Evolutionary conservation across 192 early-diverging fungal species (phyloP).

Genomic region (Rhizoclosmatium globosum): DNA sequence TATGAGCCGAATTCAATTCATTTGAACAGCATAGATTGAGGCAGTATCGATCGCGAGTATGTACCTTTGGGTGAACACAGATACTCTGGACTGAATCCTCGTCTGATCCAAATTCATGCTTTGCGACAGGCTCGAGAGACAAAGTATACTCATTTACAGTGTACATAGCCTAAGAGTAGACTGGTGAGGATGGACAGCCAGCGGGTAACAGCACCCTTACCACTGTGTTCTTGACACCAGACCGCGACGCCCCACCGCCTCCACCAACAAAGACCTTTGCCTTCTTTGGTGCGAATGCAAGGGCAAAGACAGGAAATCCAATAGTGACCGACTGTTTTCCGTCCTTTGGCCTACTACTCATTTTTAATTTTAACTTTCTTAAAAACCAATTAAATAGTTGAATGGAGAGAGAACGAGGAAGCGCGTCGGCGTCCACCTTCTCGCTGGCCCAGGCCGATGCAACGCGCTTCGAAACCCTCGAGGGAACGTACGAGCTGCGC

Average conservation of each 20-base stretch:
- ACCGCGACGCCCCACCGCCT: constrained; percentile 83
- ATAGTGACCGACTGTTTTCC: constrained; percentile 20
- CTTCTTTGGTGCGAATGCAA: constrained; percentile 52
- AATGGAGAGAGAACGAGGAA: neutral
- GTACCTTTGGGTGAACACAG: constrained; percentile 80
- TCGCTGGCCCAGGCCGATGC: constrained; percentile 9
- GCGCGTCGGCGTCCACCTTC: neutral
- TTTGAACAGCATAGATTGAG: neutral
- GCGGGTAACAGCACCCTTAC: constrained; percentile 57
- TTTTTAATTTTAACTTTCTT: neutral
- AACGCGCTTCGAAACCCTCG: constrained; percentile 28
- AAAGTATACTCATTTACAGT: constrained; percentile 47
- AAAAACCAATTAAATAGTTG: neutral
- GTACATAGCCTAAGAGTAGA: constrained; percentile 44
- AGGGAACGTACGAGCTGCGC: constrained; percentile 17
- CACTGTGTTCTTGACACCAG: constrained; percentile 89
- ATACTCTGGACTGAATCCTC: constrained; percentile 90
- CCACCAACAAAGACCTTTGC: constrained; percentile 67
- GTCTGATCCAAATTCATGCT: constrained; percentile 52
- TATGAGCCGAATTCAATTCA: no score
- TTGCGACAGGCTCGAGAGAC: constrained; percentile 37
- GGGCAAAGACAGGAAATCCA: constrained; percentile 58
- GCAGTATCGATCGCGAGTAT: neutral
- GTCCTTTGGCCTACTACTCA: neutral
- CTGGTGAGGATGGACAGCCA: neutral